Evolutionary conservation across 768 basidiomycete species (phyloP).

Genomic region (Cystobasidium onofrii): DNA sequence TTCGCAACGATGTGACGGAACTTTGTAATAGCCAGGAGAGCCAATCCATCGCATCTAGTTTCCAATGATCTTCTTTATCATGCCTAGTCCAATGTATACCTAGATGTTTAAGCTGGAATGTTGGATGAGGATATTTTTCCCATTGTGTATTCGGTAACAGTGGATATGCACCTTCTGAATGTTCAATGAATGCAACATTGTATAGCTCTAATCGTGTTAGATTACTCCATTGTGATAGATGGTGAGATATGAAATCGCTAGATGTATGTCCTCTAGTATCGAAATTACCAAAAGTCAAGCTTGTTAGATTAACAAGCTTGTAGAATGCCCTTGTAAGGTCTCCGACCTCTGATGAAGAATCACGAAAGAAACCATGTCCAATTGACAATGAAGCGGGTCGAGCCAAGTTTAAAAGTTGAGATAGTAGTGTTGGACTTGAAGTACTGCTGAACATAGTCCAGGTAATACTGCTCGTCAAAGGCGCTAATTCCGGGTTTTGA

Average conservation of each 20-base stretch:
- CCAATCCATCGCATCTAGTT: not conserved
- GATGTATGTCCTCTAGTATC: conserved; percentile 8
- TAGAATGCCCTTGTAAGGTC: not conserved
- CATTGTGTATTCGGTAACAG: not conserved
- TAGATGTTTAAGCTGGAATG: conserved; percentile 5
- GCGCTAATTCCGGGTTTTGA: not conserved
- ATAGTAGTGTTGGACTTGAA: not conserved
- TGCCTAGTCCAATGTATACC: not conserved
- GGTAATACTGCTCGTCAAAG: not conserved
- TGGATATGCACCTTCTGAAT: not conserved
- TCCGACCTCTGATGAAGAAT: not conserved
- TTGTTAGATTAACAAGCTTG: not conserved
- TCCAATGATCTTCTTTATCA: not conserved
- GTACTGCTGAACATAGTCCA: conserved; percentile 10
- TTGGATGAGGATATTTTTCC: conserved; percentile 6
- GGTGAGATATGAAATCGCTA: conserved; percentile 6
- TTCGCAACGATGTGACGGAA: not conserved
- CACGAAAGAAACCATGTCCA: conserved; percentile 6
- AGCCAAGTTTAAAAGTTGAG: conserved; percentile 1
- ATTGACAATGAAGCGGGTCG: not conserved
- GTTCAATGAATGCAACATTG: not conserved
- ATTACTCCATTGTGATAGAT: not conserved
- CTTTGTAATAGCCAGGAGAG: not conserved
- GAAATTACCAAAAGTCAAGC: conserved; percentile 14
- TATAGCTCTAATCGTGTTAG: conserved; percentile 8